Evolutionary conservation across 345 rosid species (phyloP), one percentile per base, ranked within the genome.

Genomic region (Erucastrum elatum): DNA sequence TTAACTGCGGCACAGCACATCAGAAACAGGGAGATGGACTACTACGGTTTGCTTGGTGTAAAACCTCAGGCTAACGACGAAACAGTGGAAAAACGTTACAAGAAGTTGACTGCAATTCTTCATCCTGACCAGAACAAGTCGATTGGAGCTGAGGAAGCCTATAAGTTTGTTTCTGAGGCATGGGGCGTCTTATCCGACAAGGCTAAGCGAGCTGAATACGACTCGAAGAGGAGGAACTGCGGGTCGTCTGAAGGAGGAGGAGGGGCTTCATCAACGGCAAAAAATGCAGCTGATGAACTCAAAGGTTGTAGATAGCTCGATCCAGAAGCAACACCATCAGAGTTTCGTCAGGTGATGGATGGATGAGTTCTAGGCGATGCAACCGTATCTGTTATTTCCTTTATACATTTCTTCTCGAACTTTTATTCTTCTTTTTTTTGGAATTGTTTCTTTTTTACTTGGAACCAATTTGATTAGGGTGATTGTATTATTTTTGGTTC

Each of bases 91-190:
- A 88, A 83, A 60, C 88, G 87, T 35, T 89, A 89, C 64, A 80
- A 84, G 70, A 88, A 84, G 84, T 67, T 87, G 68, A 92, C 88
- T 60, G 83, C 86, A 29, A 75, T 83, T 83, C 89, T 90, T 75
- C 95, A 90, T 74, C 95, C 95, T 15, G 91, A 90, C 77, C 84
- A 77, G 74, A 90, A 90, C 77, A 89, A 89, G 74, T 85, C 89
- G 21, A 26, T 85, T 0, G 96, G 93, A 74, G 87, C 90, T 27
- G 91, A 86, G 79, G 90, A 90, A 66, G 96, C 96, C 8, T 90
- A 89, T 77, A 85, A 89, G 82, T 77, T 81, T 68, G 75, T 88
- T 78, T 86, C 91, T 0, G 82, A 85, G 78, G 88, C 91, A 0
- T 90, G 93, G 91, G 85, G 64, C 78, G 80, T 87, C 70, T 76